Conservation (phyloP, 345 rosid species). For the Geranium rotundifolium region DNA sequence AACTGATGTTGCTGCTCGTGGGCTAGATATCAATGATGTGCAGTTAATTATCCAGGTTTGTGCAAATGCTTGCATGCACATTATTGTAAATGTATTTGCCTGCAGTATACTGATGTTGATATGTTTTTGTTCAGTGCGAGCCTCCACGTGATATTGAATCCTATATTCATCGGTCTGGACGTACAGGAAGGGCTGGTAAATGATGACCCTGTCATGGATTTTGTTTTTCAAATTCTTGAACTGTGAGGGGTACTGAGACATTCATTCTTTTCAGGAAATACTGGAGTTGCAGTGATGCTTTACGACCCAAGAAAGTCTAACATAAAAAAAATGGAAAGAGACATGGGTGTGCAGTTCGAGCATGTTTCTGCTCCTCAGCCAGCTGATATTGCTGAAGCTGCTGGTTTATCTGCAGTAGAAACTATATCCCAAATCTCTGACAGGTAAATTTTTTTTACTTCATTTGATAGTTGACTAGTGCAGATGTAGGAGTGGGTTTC, state of each 20-base stretch:
- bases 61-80: neutral
- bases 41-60: conserved; percentile 91
- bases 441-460: conserved; percentile 34
- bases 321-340: conserved; percentile 60
- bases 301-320: conserved; percentile 73
- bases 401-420: conserved; percentile 68
- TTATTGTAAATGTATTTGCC: neutral
- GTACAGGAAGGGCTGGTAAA: conserved; percentile 96
- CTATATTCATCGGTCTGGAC: conserved; percentile 95
- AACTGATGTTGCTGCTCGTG: conserved; percentile 93
- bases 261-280: conserved; percentile 45
- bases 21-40: conserved; percentile 89
- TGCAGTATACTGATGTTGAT: conserved; percentile 2
- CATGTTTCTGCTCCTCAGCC: conserved; percentile 74
- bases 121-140: conserved; percentile 48
- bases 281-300: conserved; percentile 93
- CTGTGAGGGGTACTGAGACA: conserved; percentile 3
- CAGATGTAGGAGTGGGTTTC: neutral
- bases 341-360: conserved; percentile 93
- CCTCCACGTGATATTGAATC: conserved; percentile 98
- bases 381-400: conserved; percentile 72
- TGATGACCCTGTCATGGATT: neutral
- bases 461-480: neutral
- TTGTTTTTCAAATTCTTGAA: neutral
- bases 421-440: conserved; percentile 65